phyloP scores from a whole-genome alignment of 176 grass and related monocot species.

The bread wheat (Triticum aestivum) region IWGSC_CS_RefSeq_v2.1 NC_057811.1:318350799-318351298 shows the following conservation, averaged over 20 bases:
- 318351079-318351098: background rate
- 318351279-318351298: constrained; percentile 18
- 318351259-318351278: constrained; percentile 5
- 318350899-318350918: constrained; percentile 7
- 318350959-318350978: constrained; percentile 16
- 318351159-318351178: constrained; percentile 99
- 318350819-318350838: background rate
- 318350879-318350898: background rate
- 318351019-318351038: constrained; percentile 16
- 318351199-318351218: constrained; percentile 94
- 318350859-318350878: constrained; percentile 13
- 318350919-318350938: constrained; percentile 10
- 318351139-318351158: constrained; percentile 93
- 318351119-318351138: constrained; percentile 90
- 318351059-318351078: background rate
- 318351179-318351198: constrained; percentile 98
- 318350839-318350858: background rate
- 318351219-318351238: constrained; percentile 91
- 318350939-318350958: background rate
- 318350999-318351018: background rate
- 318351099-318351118: background rate
- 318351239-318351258: constrained; percentile 44
- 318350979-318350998: constrained; percentile 2
- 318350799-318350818: background rate
- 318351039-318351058: constrained; percentile 3